Conservation (phyloP, 2,329 filamentous ascomycete genomes). For the Nothophoma quercina region DNA sequence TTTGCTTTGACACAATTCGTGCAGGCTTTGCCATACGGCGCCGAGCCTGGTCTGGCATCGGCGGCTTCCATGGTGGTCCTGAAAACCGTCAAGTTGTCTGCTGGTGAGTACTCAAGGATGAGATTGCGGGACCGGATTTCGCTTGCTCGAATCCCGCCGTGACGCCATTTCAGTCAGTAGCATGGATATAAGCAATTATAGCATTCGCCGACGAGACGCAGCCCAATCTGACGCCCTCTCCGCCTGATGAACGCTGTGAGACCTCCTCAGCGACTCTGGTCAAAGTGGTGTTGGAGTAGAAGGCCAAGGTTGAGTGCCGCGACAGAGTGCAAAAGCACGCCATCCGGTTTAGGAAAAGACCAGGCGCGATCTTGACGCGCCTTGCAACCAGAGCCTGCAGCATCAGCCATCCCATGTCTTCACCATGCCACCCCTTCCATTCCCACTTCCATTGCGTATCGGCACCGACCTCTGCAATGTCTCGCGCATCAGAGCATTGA, state of each 20-base stretch:
- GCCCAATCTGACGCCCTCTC: not conserved
- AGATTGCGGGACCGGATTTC: constrained; percentile 9
- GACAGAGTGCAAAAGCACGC: not conserved
- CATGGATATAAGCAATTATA: not conserved
- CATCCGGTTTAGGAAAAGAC: not conserved
- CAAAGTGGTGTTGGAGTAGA: not conserved
- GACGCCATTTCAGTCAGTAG: not conserved
- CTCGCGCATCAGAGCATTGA: constrained; percentile 67
- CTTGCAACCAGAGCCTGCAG: not conserved
- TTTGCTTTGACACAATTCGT: constrained; percentile 35
- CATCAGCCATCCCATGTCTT: not conserved
- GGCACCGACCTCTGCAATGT: constrained; percentile 83
- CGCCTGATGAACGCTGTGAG: not conserved
- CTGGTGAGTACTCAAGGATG: not conserved
- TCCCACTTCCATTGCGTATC: constrained; percentile 72
- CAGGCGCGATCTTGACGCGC: not conserved
- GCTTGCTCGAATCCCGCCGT: constrained; percentile 10
- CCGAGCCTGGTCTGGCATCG: constrained; percentile 23
- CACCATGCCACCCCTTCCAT: constrained; percentile 57
- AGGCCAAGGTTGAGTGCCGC: not conserved
- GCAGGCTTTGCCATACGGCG: constrained; percentile 39
- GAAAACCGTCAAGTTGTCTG: constrained; percentile 4
- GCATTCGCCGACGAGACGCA: not conserved
- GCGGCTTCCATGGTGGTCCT: constrained; percentile 23
- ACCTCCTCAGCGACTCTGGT: not conserved